A percentile compares a stretch with the other conserved stretches of the same genome.
Evolutionary conservation across 2,329 filamentous ascomycete genomes (phyloP).

Genomic region (Penicillium nordicum): DNA sequence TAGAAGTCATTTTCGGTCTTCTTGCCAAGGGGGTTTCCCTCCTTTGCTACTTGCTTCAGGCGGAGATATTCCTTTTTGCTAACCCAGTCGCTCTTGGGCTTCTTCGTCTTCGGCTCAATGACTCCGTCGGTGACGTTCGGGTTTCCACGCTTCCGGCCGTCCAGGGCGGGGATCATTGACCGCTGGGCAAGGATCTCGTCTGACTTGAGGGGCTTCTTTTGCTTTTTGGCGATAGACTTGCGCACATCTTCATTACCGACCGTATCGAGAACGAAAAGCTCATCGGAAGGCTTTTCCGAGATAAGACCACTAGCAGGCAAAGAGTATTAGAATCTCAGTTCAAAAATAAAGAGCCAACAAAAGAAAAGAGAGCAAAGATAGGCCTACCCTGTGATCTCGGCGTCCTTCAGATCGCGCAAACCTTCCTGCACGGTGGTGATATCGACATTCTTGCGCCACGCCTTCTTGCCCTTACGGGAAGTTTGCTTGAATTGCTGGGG

Average conservation of each 20-base stretch:
- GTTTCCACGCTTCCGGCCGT: slow-evolving; percentile 70
- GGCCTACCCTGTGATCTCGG: slow-evolving; percentile 80
- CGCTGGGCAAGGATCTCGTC: slow-evolving; percentile 88
- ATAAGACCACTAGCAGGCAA: slow-evolving; percentile 68
- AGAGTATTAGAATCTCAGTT: slow-evolving; percentile 11
- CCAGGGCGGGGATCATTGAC: slow-evolving; percentile 75
- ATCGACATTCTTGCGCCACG: slow-evolving; percentile 98
- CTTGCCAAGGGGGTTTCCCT: slow-evolving; percentile 43
- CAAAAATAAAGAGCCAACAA: not conserved
- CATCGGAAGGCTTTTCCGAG: slow-evolving; percentile 73
- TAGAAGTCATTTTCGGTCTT: slow-evolving; percentile 60
- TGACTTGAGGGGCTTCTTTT: slow-evolving; percentile 82
- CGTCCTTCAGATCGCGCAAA: slow-evolving; percentile 77
- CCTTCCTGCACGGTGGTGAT: slow-evolving; percentile 80
- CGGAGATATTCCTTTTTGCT: slow-evolving; percentile 78
- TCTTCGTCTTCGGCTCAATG: slow-evolving; percentile 65
- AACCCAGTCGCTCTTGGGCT: slow-evolving; percentile 72
- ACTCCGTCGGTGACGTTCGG: slow-evolving; percentile 70
- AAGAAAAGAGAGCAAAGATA: not conserved
- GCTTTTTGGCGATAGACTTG: slow-evolving; percentile 61
- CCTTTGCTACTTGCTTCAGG: slow-evolving; percentile 77
- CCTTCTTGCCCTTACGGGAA: slow-evolving; percentile 96
- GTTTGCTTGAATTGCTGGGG: slow-evolving; percentile 82
- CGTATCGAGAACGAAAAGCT: slow-evolving; percentile 82
- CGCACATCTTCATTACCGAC: slow-evolving; percentile 65